Conservation (phyloP, 208 protist species). For the Leishmania tarentolae region DNA sequence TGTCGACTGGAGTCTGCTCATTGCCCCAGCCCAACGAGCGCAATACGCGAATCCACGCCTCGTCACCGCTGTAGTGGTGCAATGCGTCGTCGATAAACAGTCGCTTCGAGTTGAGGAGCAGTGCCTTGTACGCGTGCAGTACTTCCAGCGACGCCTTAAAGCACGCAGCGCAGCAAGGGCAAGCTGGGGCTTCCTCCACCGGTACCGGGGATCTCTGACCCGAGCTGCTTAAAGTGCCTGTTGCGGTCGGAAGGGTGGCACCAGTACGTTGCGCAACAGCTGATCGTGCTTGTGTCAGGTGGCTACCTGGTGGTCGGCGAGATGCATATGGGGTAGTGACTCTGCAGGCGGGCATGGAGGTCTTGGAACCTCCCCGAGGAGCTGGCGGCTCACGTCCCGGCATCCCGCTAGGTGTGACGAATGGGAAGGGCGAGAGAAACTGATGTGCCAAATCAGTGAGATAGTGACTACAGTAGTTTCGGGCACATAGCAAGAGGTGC, state of each 20-base stretch:
- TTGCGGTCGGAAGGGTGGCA: neutral
- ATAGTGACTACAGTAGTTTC: too few species aligned
- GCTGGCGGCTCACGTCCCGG: constrained; percentile 15
- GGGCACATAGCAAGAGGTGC: neutral
- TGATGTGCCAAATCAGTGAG: neutral
- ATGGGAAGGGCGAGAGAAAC: neutral
- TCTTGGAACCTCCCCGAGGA: neutral
- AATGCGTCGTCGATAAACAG: constrained; percentile 62
- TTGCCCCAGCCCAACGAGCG: constrained; percentile 39
- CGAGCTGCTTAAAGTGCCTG: neutral
- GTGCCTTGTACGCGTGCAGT: constrained; percentile 28
- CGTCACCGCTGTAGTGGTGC: constrained; percentile 68
- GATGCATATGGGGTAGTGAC: neutral
- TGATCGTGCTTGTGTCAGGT: neutral
- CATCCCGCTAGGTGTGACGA: constrained; percentile 4
- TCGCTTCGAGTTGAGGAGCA: constrained; percentile 49
- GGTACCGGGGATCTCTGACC: constrained; percentile 1
- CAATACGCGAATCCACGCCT: constrained; percentile 61
- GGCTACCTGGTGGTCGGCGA: neutral
- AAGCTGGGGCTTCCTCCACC: constrained; percentile 18
- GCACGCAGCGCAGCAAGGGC: constrained; percentile 22
- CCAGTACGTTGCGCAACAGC: neutral
- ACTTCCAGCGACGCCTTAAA: constrained; percentile 22
- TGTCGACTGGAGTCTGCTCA: neutral
- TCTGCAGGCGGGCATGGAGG: neutral